Conservation (phyloP, 2,329 filamentous ascomycete genomes). For the Aphanocladium album region DNA sequence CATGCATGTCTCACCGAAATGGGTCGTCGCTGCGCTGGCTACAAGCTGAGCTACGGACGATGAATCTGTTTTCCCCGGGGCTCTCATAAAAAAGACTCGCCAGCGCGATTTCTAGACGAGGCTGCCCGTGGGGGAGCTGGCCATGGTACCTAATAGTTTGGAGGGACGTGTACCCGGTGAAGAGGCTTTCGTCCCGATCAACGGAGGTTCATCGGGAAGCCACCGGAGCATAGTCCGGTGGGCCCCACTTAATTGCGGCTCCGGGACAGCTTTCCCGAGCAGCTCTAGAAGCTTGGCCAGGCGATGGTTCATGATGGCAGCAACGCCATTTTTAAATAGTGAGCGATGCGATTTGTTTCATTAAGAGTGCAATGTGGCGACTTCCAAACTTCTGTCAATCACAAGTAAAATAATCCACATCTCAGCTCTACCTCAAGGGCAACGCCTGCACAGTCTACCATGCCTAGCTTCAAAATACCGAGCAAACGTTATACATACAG, state of each 20-base stretch:
- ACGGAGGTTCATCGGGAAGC: neutral
- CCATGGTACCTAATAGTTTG: neutral
- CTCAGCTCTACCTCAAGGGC: too few relatives aligned
- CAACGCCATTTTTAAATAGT: too few relatives aligned
- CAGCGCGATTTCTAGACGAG: neutral
- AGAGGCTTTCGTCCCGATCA: slow-evolving; percentile 1
- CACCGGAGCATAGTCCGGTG: slow-evolving; percentile 6
- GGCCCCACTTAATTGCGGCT: slow-evolving; percentile 5
- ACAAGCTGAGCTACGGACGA: neutral
- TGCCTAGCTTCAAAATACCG: too few relatives aligned
- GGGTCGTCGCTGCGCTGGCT: neutral
- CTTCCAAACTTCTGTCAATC: too few relatives aligned
- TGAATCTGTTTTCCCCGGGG: neutral
- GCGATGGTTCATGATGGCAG: neutral
- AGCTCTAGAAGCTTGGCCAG: neutral
- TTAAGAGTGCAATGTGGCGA: too few relatives aligned
- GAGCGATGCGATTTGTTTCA: too few relatives aligned
- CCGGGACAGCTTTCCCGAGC: neutral
- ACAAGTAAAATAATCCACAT: too few relatives aligned
- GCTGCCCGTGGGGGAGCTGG: neutral
- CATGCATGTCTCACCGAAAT: slow-evolving; percentile 3
- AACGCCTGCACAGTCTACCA: too few relatives aligned
- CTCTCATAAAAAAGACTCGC: neutral
- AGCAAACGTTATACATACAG: too few relatives aligned
- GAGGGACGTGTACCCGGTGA: slow-evolving; percentile 1